These are phyloP conservation scores for Aspergillus baeticus DNA, from an alignment of 495 filamentous ascomycete genomes.

Conservation along the genomic window DNA sequence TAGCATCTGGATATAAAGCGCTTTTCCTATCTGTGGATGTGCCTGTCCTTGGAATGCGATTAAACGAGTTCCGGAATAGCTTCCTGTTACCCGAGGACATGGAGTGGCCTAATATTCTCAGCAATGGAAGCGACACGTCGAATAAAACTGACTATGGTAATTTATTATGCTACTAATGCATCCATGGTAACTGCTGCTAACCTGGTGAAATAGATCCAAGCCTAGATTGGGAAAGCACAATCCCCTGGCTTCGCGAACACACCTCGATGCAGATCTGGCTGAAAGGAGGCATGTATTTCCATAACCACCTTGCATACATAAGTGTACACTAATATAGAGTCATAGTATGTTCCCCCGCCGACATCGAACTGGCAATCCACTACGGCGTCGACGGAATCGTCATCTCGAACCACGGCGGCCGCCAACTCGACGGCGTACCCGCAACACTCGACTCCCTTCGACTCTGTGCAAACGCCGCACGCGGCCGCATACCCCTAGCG, in stretches of 20 bases:
- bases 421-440: slow-evolving; percentile 56
- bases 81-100: slow-evolving; percentile 40
- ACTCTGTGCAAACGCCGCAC: slow-evolving; percentile 81
- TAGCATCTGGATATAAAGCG: slow-evolving; percentile 78
- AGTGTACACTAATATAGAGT: not conserved
- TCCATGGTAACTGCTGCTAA: too few species aligned
- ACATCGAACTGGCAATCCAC: slow-evolving; percentile 50
- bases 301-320: not conserved
- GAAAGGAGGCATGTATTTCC: slow-evolving; percentile 60
- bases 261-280: slow-evolving; percentile 91
- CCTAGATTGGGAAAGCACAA: slow-evolving; percentile 76
- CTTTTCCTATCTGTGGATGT: slow-evolving; percentile 94
- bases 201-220: slow-evolving; percentile 76
- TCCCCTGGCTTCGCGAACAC: slow-evolving; percentile 81
- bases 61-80: slow-evolving; percentile 46
- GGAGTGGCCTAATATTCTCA: slow-evolving; percentile 33
- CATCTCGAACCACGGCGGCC: slow-evolving; percentile 36
- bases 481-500: slow-evolving; percentile 76
- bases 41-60: slow-evolving; percentile 69
- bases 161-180: too few species aligned
- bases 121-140: slow-evolving; percentile 26
- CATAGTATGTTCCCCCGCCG: slow-evolving; percentile 59
- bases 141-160: slow-evolving; percentile 34
- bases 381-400: slow-evolving; percentile 55
- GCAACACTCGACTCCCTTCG: slow-evolving; percentile 82